phyloP scores from a whole-genome alignment of 2,329 filamentous ascomycete species.

The Alternaria solani region DNA sequence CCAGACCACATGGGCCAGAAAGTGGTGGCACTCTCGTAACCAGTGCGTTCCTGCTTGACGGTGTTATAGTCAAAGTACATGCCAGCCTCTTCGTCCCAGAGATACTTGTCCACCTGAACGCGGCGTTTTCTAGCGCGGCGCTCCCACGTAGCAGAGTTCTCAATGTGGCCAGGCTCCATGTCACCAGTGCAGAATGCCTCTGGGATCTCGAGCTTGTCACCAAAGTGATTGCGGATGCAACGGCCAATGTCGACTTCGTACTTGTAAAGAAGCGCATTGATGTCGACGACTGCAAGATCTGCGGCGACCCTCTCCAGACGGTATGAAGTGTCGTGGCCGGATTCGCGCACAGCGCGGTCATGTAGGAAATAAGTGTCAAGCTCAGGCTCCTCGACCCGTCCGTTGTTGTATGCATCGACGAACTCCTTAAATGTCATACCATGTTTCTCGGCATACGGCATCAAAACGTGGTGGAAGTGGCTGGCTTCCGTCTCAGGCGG shows the following conservation, averaged over 20 bases:
- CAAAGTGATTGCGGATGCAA: slow-evolving; percentile 83
- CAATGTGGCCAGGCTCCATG: slow-evolving; percentile 71
- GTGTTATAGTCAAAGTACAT: slow-evolving; percentile 99
- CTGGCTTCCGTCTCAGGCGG: slow-evolving; percentile 89
- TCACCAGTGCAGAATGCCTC: slow-evolving; percentile 77
- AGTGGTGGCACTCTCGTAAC: slow-evolving; percentile 90
- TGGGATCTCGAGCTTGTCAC: slow-evolving; percentile 82
- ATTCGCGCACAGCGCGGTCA: slow-evolving; percentile 93
- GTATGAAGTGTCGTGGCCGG: slow-evolving; percentile 95
- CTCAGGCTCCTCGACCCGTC: slow-evolving; percentile 77
- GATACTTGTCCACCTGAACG: slow-evolving; percentile 85
- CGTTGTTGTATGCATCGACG: slow-evolving; percentile 85
- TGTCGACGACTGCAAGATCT: slow-evolving; percentile 89
- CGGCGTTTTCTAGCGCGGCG: slow-evolving; percentile 85
- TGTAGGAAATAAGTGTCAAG: slow-evolving; percentile 96
- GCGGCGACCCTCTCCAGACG: slow-evolving; percentile 83
- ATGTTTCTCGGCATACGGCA: slow-evolving; percentile 84
- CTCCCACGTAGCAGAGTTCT: slow-evolving; percentile 90
- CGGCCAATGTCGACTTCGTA: slow-evolving; percentile 94
- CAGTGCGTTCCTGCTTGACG: slow-evolving; percentile 77
- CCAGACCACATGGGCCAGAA: slow-evolving; percentile 99
- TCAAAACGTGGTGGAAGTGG: slow-evolving; percentile 84
- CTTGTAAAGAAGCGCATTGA: slow-evolving; percentile 95
- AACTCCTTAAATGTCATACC: slow-evolving; percentile 84
- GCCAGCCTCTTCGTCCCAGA: slow-evolving; percentile 90